Evolutionary conservation across 1,284 basidiomycete genomes (phyloP).

Genomic region (Cutaneotrichosporon cavernicola): DNA sequence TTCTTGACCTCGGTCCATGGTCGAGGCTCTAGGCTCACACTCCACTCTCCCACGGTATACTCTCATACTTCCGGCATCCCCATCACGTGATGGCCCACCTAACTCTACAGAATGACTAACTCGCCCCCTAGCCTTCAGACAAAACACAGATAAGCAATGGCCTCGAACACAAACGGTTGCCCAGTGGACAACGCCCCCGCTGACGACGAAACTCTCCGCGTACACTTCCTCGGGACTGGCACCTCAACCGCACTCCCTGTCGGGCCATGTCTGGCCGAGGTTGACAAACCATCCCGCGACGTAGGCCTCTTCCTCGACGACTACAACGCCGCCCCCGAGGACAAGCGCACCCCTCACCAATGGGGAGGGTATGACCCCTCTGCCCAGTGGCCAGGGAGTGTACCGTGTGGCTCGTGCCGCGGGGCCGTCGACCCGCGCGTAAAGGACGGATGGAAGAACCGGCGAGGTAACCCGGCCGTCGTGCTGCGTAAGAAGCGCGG

Average conservation of each 20-base stretch:
- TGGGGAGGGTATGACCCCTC: slow-evolving; percentile 34
- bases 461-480: slow-evolving; percentile 49
- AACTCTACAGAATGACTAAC: no score
- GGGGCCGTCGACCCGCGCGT: slow-evolving; percentile 42
- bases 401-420: slow-evolving; percentile 48
- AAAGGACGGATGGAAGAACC: slow-evolving; percentile 49
- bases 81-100: no score
- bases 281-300: slow-evolving; percentile 23
- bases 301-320: slow-evolving; percentile 24
- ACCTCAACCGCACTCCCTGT: slow-evolving; percentile 52
- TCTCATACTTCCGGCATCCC: no score
- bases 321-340: slow-evolving; percentile 13
- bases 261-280: slow-evolving; percentile 43
- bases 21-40: no score
- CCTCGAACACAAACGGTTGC: not conserved
- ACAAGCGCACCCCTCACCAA: slow-evolving; percentile 11
- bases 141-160: not conserved
- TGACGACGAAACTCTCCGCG: slow-evolving; percentile 32
- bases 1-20: no score
- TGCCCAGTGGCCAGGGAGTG: slow-evolving; percentile 40
- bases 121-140: not conserved
- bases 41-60: no score
- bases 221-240: slow-evolving; percentile 52
- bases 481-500: slow-evolving; percentile 31
- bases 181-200: not conserved